Percentiles rank a stretch among this genome's conserved stretches.
phyloP scores from a whole-genome alignment of 2,329 filamentous ascomycete genomes.

The Pseudogymnoascus sp. region DNA sequence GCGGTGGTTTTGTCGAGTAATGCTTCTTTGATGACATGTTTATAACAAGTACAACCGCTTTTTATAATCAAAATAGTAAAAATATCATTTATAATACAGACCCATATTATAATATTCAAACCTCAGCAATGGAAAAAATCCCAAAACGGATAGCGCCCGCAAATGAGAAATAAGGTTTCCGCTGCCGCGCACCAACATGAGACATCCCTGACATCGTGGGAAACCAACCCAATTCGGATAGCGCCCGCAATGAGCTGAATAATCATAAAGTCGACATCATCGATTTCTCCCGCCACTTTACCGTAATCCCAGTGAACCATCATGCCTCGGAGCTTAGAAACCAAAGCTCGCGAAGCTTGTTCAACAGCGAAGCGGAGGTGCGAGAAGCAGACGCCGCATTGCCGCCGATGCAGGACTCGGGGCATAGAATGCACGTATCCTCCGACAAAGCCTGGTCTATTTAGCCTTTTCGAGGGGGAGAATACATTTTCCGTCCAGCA shows the following conservation, averaged over 20 bases:
- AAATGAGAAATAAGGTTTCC: background rate
- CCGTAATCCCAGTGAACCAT: background rate
- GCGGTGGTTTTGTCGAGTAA: background rate
- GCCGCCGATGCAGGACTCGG: conserved; percentile 11
- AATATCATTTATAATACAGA: conserved; percentile 1
- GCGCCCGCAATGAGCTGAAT: conserved; percentile 1
- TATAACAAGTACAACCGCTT: background rate
- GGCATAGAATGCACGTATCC: conserved; percentile 15
- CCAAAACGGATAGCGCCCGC: conserved; percentile 2
- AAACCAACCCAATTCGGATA: background rate
- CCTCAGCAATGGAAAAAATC: background rate
- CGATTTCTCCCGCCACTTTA: background rate
- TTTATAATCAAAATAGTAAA: background rate
- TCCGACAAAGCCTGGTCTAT: conserved; percentile 6
- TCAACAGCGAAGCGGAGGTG: conserved; percentile 16
- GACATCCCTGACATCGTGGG: background rate
- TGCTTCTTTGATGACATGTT: background rate
- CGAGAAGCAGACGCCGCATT: conserved; percentile 14
- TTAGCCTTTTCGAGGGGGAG: background rate
- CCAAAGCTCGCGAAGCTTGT: conserved; percentile 15
- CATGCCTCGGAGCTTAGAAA: conserved; percentile 10
- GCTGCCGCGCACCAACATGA: background rate
- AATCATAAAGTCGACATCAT: background rate
- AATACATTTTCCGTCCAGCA: background rate
- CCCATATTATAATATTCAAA: background rate